Percentiles rank a stretch among this genome's conserved stretches.
These are phyloP conservation scores for Physcomitrium patens DNA, from an alignment of 225 moss, liverwort and hornwort species.

Conservation along the genomic window DNA sequence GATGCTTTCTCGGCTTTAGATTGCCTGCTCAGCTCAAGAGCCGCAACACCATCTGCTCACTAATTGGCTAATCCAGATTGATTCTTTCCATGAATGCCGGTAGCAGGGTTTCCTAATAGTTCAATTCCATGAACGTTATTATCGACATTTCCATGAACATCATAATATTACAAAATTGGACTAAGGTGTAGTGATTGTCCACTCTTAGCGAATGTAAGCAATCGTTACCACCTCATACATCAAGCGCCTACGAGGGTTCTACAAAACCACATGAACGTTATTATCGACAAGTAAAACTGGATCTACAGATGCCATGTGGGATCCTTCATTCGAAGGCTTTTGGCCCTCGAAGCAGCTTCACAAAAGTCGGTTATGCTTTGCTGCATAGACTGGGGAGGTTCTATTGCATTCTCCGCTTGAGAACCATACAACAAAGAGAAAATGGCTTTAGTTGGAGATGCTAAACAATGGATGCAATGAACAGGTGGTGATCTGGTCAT, in stretches of 20 bases:
- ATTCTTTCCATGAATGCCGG: too few relatives aligned
- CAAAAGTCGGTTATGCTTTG: constrained; percentile 93
- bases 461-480: neutral
- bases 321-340: constrained; percentile 99
- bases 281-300: constrained; percentile 50
- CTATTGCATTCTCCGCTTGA: constrained; percentile 81
- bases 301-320: constrained; percentile 99
- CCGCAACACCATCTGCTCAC: too few relatives aligned
- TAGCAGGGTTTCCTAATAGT: too few relatives aligned
- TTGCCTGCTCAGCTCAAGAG: too few relatives aligned
- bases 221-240: constrained; percentile 28
- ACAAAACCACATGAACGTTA: constrained; percentile 29
- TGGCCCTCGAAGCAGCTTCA: constrained; percentile 94
- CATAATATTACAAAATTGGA: too few relatives aligned
- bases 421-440: neutral
- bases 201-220: constrained; percentile 19
- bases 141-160: too few relatives aligned
- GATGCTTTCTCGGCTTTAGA: too few relatives aligned
- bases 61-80: too few relatives aligned
- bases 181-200: neutral
- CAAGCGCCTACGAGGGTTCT: constrained; percentile 32
- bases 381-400: constrained; percentile 88
- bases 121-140: too few relatives aligned
- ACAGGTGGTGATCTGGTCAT: constrained; percentile 1
- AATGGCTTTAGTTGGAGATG: constrained; percentile 23